phyloP scores from a whole-genome alignment of 106 monocot genomes.

The Chionographis japonica region DNA sequence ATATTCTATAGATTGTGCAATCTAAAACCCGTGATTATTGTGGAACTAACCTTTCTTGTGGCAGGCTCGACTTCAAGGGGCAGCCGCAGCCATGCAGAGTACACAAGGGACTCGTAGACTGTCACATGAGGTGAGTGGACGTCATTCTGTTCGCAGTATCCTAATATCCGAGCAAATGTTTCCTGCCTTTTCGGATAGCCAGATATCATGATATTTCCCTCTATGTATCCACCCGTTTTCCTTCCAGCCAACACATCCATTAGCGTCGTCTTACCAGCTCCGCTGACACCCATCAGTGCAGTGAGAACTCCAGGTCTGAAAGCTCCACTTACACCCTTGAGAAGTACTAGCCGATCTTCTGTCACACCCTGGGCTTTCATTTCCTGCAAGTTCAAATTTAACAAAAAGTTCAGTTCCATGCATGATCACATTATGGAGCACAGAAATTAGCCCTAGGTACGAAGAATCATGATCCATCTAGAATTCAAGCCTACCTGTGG shows the following conservation, averaged over 20 bases:
- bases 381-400: conserved; percentile 26
- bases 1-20: too few relatives aligned
- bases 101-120: conserved; percentile 62
- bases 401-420: neutral
- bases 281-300: conserved; percentile 83
- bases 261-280: conserved; percentile 78
- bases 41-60: conserved; percentile 61
- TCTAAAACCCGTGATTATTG: too few relatives aligned
- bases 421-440: neutral
- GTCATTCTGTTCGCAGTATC: conserved; percentile 84
- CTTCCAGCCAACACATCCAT: conserved; percentile 86
- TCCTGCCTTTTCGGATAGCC: conserved; percentile 82
- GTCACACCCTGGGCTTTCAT: conserved; percentile 59
- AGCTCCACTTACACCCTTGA: conserved; percentile 66
- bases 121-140: conserved; percentile 80
- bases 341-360: conserved; percentile 45
- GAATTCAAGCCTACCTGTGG: conserved; percentile 36
- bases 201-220: conserved; percentile 53
- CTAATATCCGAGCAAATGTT: conserved; percentile 75
- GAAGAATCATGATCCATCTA: neutral
- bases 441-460: neutral
- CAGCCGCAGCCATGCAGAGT: conserved; percentile 73
- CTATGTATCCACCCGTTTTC: conserved; percentile 79
- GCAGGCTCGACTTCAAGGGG: conserved; percentile 40
- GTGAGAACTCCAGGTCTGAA: conserved; percentile 80